Evolutionary conservation across 202 grass and related monocot genomes (phyloP), one percentile per base, ranked within the genome.

Genomic region (Schoenoplectus tabernaemontani): DNA sequence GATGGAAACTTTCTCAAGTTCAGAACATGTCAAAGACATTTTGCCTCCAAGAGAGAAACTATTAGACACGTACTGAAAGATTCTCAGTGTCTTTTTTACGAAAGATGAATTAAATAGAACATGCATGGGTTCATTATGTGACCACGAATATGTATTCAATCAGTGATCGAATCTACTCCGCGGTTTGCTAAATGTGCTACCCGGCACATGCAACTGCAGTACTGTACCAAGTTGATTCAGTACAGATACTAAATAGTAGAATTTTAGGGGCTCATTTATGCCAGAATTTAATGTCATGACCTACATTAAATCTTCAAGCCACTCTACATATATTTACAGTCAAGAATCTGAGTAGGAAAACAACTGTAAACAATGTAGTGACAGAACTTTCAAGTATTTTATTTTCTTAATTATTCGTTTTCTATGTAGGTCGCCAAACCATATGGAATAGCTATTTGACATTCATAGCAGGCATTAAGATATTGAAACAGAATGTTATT

Each of bases 1-100:
- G 86, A 91, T 91, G 88, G 64, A 59, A 58, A 74, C 41, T 9
- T 89, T 89, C 41, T 22, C 83, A 34, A 76, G 26, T 82, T 89
- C 82, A 57, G 84, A 83, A 38, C 24, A 76, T 19, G 63, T 83
- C n/a, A 87, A 64, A 77, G 84, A 65, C 5, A 83, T 75, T 22
- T 82, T 84, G 70, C 84, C 82, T 41, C 86, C 70, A 3, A 16
- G 79, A 57, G 88, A 93, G 28, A 72, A 76, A 81, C 65, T 90
- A 65, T 61, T 24, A 1, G 67, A 32, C 33, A 86, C 81, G 78
- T 90, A 33, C 26, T 85, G 6, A 59, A 64, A 75, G 3, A 62
- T 74, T 11, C 67, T 78, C 3, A 17, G 90, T 50, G 11, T 64
- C 0, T 81, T 87, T 54, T 15, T 57, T 88, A 8, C 19, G 11